A percentile compares a stretch with the other conserved stretches of the same genome.
phyloP scores from a whole-genome alignment of 306 rosid species.

The Glycine soja region DNA sequence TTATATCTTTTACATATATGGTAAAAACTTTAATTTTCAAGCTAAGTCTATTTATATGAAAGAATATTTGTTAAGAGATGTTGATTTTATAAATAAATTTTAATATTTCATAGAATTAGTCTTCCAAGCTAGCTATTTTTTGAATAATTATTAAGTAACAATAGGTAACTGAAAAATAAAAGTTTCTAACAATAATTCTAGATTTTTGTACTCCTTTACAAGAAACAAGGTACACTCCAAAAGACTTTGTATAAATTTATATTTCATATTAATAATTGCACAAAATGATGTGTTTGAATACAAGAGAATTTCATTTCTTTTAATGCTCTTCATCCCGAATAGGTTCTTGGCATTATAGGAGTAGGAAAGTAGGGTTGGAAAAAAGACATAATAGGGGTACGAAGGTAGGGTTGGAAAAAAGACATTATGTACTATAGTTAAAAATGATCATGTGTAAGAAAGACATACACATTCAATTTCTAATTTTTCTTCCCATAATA shows the following conservation, averaged over 20 bases:
- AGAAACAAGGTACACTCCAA: neutral
- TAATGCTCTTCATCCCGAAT: neutral
- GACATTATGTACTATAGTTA: neutral
- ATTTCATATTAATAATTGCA: neutral
- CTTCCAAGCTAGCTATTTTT: neutral
- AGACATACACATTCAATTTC: neutral
- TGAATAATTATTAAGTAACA: neutral
- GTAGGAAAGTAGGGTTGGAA: slow-evolving; percentile 1
- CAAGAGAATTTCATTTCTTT: neutral
- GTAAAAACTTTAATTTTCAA: too few relatives aligned
- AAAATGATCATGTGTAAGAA: slow-evolving; percentile 38
- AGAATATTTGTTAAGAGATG: too few relatives aligned
- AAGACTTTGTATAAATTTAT: too few relatives aligned
- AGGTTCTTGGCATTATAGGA: neutral
- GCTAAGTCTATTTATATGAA: too few relatives aligned
- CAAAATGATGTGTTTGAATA: neutral
- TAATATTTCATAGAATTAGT: too few relatives aligned
- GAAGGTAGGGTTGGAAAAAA: slow-evolving; percentile 2
- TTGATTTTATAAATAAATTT: too few relatives aligned
- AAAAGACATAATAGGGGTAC: too few relatives aligned
- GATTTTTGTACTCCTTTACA: neutral
- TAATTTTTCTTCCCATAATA: slow-evolving; percentile 32
- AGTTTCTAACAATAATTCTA: neutral
- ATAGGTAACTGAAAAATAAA: neutral
- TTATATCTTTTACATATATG: too few relatives aligned